phyloP scores from a whole-genome alignment of 2,329 filamentous ascomycete genomes.

The Ascochyta koolunga region DNA sequence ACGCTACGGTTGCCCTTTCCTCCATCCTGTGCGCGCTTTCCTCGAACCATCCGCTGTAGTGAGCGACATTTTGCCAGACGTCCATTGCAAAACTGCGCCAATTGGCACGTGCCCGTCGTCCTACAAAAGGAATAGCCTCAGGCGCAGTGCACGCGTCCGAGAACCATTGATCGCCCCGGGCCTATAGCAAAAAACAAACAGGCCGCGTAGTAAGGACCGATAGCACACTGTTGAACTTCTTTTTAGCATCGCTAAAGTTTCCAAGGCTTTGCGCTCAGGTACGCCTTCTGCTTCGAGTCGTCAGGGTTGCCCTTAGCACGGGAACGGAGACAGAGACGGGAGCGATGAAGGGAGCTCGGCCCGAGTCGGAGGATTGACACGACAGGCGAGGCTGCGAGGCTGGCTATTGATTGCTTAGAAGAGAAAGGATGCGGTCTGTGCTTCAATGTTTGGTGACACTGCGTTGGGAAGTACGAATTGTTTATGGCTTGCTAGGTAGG shows the following conservation, averaged over 20 bases:
- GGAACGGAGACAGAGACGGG: constrained; percentile 12
- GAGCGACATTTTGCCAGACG: not conserved
- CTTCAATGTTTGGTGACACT: constrained; percentile 15
- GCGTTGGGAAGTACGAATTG: not conserved
- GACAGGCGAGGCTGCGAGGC: constrained; percentile 12
- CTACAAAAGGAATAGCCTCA: not conserved
- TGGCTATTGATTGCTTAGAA: constrained; percentile 15
- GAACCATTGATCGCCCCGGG: not conserved
- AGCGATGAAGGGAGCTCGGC: constrained; percentile 15
- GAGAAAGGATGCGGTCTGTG: constrained; percentile 5
- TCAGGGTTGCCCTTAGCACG: constrained; percentile 13
- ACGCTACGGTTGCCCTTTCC: constrained; percentile 4
- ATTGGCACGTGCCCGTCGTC: not conserved
- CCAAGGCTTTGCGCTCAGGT: constrained; percentile 1
- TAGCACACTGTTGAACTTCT: not conserved
- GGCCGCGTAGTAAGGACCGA: not conserved
- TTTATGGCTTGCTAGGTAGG: not conserved
- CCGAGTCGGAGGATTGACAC: constrained; percentile 18
- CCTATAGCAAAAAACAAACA: not conserved
- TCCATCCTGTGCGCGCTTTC: not conserved
- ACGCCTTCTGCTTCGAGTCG: constrained; percentile 1
- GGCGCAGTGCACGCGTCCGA: not conserved
- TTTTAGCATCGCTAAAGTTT: constrained; percentile 2
- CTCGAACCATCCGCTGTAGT: not conserved
- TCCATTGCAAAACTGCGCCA: not conserved